phyloP scores from a whole-genome alignment of 176 grass and related monocot genomes.

The Oryza meridionalis region DNA sequence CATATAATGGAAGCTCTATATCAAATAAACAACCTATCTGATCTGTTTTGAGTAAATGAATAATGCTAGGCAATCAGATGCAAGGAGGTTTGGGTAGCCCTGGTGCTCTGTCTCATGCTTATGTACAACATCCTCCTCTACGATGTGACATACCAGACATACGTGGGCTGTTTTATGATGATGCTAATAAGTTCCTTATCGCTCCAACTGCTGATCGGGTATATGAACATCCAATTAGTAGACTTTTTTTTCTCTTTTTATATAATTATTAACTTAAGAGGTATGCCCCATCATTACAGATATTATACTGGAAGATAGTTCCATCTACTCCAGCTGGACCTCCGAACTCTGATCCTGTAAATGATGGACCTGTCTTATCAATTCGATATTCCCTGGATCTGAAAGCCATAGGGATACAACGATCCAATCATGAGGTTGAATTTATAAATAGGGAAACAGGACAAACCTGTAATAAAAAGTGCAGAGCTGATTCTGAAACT shows the following conservation, averaged over 20 bases:
- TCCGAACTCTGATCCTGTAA: constrained; percentile 81
- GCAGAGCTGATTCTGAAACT: constrained; percentile 81
- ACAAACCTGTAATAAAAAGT: constrained; percentile 63
- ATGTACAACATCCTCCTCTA: constrained; percentile 86
- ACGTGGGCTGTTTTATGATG: constrained; percentile 87
- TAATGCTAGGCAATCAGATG: constrained; percentile 54
- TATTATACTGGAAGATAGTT: constrained; percentile 88
- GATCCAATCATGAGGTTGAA: constrained; percentile 75
- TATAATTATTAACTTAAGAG: not conserved
- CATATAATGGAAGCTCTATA: constrained; percentile 9
- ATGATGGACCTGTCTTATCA: constrained; percentile 81
- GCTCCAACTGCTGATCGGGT: constrained; percentile 88
- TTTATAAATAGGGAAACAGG: constrained; percentile 91
- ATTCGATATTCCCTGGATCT: constrained; percentile 86
- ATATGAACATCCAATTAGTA: constrained; percentile 36
- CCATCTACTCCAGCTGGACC: constrained; percentile 60
- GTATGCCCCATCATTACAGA: constrained; percentile 50
- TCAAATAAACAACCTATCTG: constrained; percentile 6
- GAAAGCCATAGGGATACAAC: constrained; percentile 83
- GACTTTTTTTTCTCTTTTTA: not conserved
- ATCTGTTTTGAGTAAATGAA: constrained; percentile 21
- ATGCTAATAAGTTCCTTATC: constrained; percentile 85
- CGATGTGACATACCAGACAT: constrained; percentile 87
- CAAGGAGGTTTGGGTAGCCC: constrained; percentile 62
- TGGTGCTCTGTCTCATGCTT: constrained; percentile 80